A percentile compares a stretch with the other conserved stretches of the same genome.
These are phyloP conservation scores for Pythium sp. DNA, from an alignment of 352 stramenopile species.

Conservation along the genomic window DNA sequence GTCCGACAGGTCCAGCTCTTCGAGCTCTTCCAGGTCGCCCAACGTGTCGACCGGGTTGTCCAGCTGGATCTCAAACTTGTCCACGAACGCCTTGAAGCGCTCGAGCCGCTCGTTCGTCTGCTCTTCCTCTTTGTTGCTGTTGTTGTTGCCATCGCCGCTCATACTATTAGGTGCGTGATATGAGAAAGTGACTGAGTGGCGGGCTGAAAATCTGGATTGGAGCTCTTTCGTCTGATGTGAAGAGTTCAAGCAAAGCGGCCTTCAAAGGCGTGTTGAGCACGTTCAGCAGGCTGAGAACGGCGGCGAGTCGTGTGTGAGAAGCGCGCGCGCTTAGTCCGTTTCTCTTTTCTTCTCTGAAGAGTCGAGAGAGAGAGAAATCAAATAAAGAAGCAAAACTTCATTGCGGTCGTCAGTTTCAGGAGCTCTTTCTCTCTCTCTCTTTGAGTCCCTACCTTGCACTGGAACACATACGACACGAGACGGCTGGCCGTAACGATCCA, in stretches of 20 bases:
- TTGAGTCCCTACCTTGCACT: background rate
- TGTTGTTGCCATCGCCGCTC: constrained; percentile 33
- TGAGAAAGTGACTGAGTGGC: background rate
- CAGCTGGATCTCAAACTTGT: constrained; percentile 69
- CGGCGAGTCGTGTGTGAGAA: background rate
- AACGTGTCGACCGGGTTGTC: constrained; percentile 59
- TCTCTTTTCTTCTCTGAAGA: background rate
- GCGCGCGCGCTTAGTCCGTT: background rate
- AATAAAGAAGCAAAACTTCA: background rate
- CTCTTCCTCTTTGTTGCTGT: constrained; percentile 22
- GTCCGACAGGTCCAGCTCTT: constrained; percentile 82
- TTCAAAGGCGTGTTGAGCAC: background rate
- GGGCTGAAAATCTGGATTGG: too few species aligned
- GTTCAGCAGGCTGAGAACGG: background rate
- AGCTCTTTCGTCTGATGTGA: background rate
- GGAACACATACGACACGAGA: background rate
- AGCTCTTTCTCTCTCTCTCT: background rate
- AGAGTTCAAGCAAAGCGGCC: background rate
- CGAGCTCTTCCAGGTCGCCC: constrained; percentile 64
- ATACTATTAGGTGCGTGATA: constrained; percentile 21
- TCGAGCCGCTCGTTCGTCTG: constrained; percentile 32
- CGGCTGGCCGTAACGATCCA: background rate
- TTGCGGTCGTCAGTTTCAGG: background rate
- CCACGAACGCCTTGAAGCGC: constrained; percentile 55
- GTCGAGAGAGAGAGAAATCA: background rate